A percentile compares a stretch with the other conserved stretches of the same genome.
phyloP scores from a whole-genome alignment of 2,329 filamentous ascomycete genomes.

The Talaromyces piceae region DNA sequence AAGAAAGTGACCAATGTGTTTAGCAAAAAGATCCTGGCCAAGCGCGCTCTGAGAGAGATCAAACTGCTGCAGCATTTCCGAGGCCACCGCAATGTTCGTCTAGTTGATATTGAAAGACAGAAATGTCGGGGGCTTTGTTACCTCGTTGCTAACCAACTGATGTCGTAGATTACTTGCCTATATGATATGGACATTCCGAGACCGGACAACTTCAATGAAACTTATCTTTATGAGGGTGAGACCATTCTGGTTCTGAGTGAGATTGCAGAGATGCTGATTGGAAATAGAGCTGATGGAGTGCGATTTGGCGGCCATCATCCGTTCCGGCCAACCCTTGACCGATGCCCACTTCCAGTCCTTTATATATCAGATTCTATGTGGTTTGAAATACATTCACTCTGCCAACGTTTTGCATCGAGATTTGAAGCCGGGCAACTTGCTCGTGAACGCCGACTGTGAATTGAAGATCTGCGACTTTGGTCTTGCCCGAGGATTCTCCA shows the following conservation, averaged over 20 bases:
- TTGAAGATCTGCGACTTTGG: conserved; percentile 99
- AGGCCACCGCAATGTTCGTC: conserved; percentile 71
- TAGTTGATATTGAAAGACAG: neutral
- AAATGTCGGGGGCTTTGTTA: too few species aligned
- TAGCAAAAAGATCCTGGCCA: conserved; percentile 98
- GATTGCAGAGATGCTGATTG: neutral
- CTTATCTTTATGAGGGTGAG: conserved; percentile 94
- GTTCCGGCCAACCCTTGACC: conserved; percentile 91
- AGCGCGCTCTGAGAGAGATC: conserved; percentile 95
- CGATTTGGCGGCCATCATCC: conserved; percentile 94
- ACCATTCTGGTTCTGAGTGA: neutral
- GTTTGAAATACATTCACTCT: conserved; percentile 98
- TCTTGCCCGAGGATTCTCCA: conserved; percentile 88
- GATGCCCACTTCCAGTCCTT: conserved; percentile 99
- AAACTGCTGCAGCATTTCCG: conserved; percentile 98
- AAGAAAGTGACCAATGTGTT: conserved; percentile 99
- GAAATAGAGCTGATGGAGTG: conserved; percentile 92
- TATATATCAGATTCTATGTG: conserved; percentile 99
- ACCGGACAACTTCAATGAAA: conserved; percentile 97
- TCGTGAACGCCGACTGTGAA: conserved; percentile 98
- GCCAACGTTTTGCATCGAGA: conserved; percentile 96
- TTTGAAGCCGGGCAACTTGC: conserved; percentile 90
- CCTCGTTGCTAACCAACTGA: conserved; percentile 11
- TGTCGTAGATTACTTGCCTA: conserved; percentile 86
- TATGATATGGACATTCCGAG: conserved; percentile 99